These are phyloP conservation scores for Pestalotiopsis sp. DNA, from an alignment of 2,329 filamentous ascomycete genomes.

Conservation along the genomic window DNA sequence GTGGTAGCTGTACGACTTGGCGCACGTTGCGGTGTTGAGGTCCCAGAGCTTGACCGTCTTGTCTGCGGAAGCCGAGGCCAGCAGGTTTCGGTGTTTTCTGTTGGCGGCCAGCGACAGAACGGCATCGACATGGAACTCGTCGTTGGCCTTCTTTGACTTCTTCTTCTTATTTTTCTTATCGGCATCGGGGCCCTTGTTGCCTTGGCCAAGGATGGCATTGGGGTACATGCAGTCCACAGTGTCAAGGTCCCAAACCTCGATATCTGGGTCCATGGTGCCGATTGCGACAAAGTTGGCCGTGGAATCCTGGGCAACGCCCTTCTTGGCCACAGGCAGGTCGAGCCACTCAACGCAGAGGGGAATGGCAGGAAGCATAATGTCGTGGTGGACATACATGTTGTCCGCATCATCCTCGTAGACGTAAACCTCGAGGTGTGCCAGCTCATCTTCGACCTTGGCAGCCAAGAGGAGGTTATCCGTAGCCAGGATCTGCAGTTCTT, in stretches of 20 bases:
- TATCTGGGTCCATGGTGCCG: constrained; percentile 96
- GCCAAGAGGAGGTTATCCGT: constrained; percentile 92
- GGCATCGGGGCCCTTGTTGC: constrained; percentile 51
- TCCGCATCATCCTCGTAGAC: constrained; percentile 95
- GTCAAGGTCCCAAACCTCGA: constrained; percentile 97
- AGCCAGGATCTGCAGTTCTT: constrained; percentile 89
- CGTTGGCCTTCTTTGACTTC: constrained; percentile 85
- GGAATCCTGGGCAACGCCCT: constrained; percentile 59
- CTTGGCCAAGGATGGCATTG: constrained; percentile 89
- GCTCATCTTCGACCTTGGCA: constrained; percentile 93
- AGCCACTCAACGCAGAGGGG: constrained; percentile 96
- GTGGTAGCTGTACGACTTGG: constrained; percentile 94
- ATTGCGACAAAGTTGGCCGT: constrained; percentile 91
- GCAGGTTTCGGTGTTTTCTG: constrained; percentile 86
- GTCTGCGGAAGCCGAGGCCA: constrained; percentile 93
- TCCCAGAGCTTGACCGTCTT: constrained; percentile 99
- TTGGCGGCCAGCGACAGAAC: constrained; percentile 91
- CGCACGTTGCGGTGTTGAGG: constrained; percentile 85
- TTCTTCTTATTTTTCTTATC: constrained; percentile 85
- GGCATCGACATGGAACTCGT: constrained; percentile 90
- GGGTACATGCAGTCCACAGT: constrained; percentile 98
- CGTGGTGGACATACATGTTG: constrained; percentile 98
- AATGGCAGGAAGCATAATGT: constrained; percentile 98
- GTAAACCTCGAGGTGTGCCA: constrained; percentile 94
- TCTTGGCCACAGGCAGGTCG: constrained; percentile 82